These are phyloP conservation scores for Wolfiporia cocos DNA, from an alignment of 1,284 basidiomycete genomes.

Conservation along the genomic window DNA sequence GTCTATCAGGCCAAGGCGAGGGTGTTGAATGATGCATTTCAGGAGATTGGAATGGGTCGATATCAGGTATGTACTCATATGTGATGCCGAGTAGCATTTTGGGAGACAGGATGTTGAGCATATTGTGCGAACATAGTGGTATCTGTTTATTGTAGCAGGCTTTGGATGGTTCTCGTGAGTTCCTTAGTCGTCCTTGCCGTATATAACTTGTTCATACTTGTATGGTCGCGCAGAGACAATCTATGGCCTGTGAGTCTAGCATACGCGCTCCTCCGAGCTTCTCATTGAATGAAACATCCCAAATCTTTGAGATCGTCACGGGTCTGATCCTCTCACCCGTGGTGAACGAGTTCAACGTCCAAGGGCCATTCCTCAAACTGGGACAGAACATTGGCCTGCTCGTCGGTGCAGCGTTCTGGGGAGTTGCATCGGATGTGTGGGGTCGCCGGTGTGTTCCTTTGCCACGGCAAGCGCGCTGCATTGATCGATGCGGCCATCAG, in stretches of 20 bases:
- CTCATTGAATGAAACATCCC: background rate
- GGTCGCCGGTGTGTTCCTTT: constrained; percentile 37
- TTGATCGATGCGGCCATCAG: constrained; percentile 23
- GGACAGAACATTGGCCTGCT: constrained; percentile 55
- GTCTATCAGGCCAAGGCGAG: constrained; percentile 58
- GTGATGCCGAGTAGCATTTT: too few relatives aligned
- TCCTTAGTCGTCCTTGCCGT: background rate
- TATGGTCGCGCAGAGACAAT: constrained; percentile 51
- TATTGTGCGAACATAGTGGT: constrained; percentile 30
- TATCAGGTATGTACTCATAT: too few relatives aligned
- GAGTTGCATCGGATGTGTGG: constrained; percentile 55
- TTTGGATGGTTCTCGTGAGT: constrained; percentile 70
- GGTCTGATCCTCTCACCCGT: constrained; percentile 51
- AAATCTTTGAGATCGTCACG: constrained; percentile 25
- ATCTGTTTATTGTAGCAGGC: constrained; percentile 49
- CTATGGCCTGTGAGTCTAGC: constrained; percentile 53
- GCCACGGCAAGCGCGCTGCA: background rate
- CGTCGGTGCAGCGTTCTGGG: constrained; percentile 64
- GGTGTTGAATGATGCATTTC: constrained; percentile 59
- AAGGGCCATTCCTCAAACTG: constrained; percentile 48
- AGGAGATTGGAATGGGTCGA: constrained; percentile 68
- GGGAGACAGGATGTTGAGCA: background rate
- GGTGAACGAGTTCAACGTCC: constrained; percentile 46
- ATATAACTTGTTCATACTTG: background rate
- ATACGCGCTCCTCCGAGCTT: background rate